Base-by-base conservation (phyloP, 2,329 filamentous ascomycete species). In the Cladosporium sp. region DNA sequence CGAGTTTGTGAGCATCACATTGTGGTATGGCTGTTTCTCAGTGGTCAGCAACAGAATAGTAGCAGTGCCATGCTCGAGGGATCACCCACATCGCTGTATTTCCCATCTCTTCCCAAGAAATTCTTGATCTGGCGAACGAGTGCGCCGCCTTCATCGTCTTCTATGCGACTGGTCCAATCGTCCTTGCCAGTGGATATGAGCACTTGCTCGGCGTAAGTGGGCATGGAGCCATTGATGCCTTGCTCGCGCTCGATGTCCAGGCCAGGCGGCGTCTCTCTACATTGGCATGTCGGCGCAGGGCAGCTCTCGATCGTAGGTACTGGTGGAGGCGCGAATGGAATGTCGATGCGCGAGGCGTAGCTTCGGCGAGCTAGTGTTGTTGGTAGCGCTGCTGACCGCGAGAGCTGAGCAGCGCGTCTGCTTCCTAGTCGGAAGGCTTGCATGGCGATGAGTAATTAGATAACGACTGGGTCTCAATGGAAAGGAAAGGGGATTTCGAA, bases 161-260 rank as follows among this genome's bases (percentile, higher is more conserved):
- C 93, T 68, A 97, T 96, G 65, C 87, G 86, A 73, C 90, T 93
- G 30, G 84, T 82, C 93, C 93, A 97, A 79, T 96, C 91, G 32
- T 84, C 80, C 67, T 88, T 86, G 5, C 92, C 93, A 0, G 93
- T 96, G 68, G 90, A 93, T 16, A 97, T 83, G 11, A 98, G 78
- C 3, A 97, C 85, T 71, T 97, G 93, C 77, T 96, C 89, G 1
- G 88, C 84, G 75, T 97, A 96, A 1, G 84, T 82, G 1, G 90
- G 83, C 79, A 97, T 93, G 6, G 90, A 89, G 14, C 91, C 91
- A 74, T 91, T 89, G 51, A 97, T 81, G 21, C 85, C 83, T 46
- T 86, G 86, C 67, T 86, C 84, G 71, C 85, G 83, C 74, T 97
- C 93, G 62, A 97, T 93, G 25, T 89, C 86, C 18, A 96, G 82